Percentiles rank a stretch among this genome's conserved stretches.
phyloP scores from a whole-genome alignment of 2,329 filamentous ascomycete genomes.

The Colletotrichum agaves region DNA sequence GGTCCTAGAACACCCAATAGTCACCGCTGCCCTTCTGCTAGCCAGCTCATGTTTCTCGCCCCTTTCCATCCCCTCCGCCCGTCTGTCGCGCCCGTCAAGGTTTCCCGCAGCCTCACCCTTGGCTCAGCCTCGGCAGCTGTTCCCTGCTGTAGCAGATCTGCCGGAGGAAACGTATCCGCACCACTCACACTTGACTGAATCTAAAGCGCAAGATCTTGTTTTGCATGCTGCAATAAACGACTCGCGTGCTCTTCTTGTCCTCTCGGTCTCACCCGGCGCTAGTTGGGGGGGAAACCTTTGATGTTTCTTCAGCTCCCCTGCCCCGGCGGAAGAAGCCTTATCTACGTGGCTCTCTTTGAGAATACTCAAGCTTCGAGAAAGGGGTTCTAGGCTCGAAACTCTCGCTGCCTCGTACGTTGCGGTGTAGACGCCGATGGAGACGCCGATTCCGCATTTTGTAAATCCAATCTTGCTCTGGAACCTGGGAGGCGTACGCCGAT shows the following conservation, averaged over 20 bases:
- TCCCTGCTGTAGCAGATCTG: conserved; percentile 29
- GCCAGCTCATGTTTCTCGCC: background rate
- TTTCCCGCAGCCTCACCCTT: conserved; percentile 15
- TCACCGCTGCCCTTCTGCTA: background rate
- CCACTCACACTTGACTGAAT: conserved; percentile 10
- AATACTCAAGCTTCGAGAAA: background rate
- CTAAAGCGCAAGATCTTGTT: conserved; percentile 7
- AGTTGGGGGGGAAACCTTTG: background rate
- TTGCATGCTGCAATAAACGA: conserved; percentile 25
- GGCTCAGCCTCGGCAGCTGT: conserved; percentile 25
- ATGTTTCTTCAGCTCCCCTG: background rate
- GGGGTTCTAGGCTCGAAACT: background rate
- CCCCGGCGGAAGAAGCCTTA: conserved; percentile 7
- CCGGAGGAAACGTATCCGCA: conserved; percentile 28
- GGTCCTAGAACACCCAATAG: background rate
- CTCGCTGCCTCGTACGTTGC: background rate
- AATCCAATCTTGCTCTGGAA: background rate
- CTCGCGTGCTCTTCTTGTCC: background rate
- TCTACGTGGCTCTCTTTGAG: background rate
- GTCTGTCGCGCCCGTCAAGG: conserved; percentile 1
- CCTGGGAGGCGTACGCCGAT: too few relatives aligned
- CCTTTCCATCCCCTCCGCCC: background rate
- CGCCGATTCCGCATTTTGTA: background rate
- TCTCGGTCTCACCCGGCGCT: conserved; percentile 18
- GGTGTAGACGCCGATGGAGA: background rate